phyloP scores from a whole-genome alignment of 345 rosid species.

The Angophora floribunda region DNA sequence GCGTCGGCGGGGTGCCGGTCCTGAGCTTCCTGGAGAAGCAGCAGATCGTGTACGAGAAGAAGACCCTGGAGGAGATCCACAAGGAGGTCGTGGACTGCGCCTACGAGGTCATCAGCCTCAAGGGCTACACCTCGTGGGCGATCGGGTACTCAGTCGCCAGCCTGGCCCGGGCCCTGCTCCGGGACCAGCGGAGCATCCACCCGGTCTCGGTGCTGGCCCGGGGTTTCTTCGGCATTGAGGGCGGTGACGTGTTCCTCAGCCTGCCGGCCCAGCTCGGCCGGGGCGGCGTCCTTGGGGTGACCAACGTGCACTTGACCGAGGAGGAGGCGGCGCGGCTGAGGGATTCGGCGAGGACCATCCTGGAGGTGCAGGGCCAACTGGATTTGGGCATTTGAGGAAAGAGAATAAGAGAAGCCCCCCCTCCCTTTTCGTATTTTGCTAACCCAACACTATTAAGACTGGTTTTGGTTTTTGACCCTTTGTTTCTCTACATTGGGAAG shows the following conservation, averaged over 20 bases:
- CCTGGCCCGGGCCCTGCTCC: slow-evolving; percentile 55
- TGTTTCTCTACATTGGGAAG: not conserved
- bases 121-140: slow-evolving; percentile 97
- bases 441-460: not conserved
- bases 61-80: slow-evolving; percentile 72
- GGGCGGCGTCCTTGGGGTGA: slow-evolving; percentile 66
- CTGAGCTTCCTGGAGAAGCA: slow-evolving; percentile 62
- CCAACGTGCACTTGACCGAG: slow-evolving; percentile 65
- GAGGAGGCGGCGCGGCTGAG: slow-evolving; percentile 55
- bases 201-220: slow-evolving; percentile 84
- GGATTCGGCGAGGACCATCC: slow-evolving; percentile 57
- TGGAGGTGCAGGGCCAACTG: slow-evolving; percentile 60
- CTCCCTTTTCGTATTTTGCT: not conserved
- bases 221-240: slow-evolving; percentile 70
- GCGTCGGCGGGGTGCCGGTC: slow-evolving; percentile 84
- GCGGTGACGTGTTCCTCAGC: slow-evolving; percentile 75
- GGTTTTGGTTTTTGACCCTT: not conserved
- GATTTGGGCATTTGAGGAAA: not conserved
- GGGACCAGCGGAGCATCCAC: slow-evolving; percentile 86
- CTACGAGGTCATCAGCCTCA: slow-evolving; percentile 71
- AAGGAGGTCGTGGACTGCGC: slow-evolving; percentile 60
- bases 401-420: not conserved
- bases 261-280: slow-evolving; percentile 75
- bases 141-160: slow-evolving; percentile 91
- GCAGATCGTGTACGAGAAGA: slow-evolving; percentile 67